Percentiles rank a stretch among this genome's conserved stretches.
Evolutionary conservation across 495 filamentous ascomycete genomes (phyloP).

Genomic region (Hypomontagnella submonticulosa): DNA sequence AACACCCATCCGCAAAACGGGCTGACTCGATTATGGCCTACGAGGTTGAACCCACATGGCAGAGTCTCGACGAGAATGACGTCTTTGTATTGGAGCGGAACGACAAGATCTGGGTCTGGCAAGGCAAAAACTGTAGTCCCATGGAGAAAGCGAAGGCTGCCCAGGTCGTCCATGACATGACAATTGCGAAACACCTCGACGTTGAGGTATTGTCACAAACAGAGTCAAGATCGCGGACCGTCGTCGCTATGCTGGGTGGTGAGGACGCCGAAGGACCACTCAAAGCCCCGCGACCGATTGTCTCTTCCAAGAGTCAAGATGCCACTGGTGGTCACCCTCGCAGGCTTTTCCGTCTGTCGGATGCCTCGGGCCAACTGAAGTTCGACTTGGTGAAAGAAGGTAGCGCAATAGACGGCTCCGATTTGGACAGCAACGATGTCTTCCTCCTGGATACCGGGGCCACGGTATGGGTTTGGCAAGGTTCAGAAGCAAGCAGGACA

Average conservation of each 20-base stretch:
- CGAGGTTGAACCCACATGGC: slow-evolving; percentile 70
- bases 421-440: slow-evolving; percentile 66
- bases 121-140: slow-evolving; percentile 68
- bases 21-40: slow-evolving; percentile 64
- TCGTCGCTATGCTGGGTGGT: slow-evolving; percentile 67
- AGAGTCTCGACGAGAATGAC: slow-evolving; percentile 68
- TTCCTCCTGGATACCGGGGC: slow-evolving; percentile 67
- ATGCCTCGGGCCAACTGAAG: slow-evolving; percentile 62
- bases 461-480: slow-evolving; percentile 71
- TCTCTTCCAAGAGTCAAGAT: slow-evolving; percentile 38
- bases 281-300: slow-evolving; percentile 54
- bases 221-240: slow-evolving; percentile 62
- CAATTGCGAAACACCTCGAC: slow-evolving; percentile 67
- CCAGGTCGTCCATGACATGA: slow-evolving; percentile 71
- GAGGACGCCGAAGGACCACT: slow-evolving; percentile 50
- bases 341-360: slow-evolving; percentile 66
- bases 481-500: slow-evolving; percentile 59
- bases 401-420: slow-evolving; percentile 47
- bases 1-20: slow-evolving; percentile 57
- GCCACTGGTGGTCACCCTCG: slow-evolving; percentile 39
- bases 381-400: slow-evolving; percentile 67
- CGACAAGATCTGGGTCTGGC: slow-evolving; percentile 73
- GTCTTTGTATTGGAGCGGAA: slow-evolving; percentile 70
- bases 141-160: slow-evolving; percentile 74
- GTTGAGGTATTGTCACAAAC: slow-evolving; percentile 70